Percentiles rank a stretch among this genome's conserved stretches.
phyloP scores from a whole-genome alignment of 73 alveolate genomes.

The Halteria grandinella region DNA sequence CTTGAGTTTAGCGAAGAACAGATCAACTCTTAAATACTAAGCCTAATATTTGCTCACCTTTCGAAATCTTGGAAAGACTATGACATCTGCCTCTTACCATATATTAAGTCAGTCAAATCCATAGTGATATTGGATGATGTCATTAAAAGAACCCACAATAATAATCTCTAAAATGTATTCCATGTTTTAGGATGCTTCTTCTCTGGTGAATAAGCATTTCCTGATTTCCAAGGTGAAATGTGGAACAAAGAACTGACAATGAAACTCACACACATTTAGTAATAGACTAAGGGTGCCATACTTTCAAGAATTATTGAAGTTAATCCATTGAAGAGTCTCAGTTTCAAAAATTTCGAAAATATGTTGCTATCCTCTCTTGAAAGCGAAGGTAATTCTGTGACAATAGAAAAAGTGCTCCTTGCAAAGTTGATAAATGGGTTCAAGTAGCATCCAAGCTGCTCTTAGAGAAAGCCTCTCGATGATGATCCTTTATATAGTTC shows the following conservation, averaged over 20 bases:
- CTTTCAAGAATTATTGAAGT: conserved; percentile 21
- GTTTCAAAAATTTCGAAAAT: conserved; percentile 56
- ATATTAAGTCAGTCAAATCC: conserved; percentile 8
- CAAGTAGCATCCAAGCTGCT: not conserved
- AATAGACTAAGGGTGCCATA: conserved; percentile 33
- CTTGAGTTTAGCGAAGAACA: conserved; percentile 14
- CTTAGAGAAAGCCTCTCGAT: conserved; percentile 17
- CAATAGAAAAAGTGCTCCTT: conserved; percentile 6
- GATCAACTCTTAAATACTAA: conserved; percentile 28
- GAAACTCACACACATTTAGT: conserved; percentile 33
- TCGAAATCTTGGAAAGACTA: conserved; percentile 33
- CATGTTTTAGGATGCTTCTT: conserved; percentile 30
- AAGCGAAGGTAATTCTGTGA: conserved; percentile 28
- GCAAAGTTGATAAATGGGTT: not conserved
- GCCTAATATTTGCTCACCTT: conserved; percentile 31
- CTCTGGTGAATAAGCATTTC: conserved; percentile 30
- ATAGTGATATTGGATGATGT: conserved; percentile 43
- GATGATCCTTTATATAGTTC: conserved; percentile 42
- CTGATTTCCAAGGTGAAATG: conserved; percentile 23
- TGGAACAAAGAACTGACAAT: conserved; percentile 42
- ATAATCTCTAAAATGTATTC: conserved; percentile 29
- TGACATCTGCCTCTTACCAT: conserved; percentile 33
- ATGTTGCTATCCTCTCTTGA: conserved; percentile 35
- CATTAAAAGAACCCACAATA: conserved; percentile 46
- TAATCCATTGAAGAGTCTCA: conserved; percentile 35